Percentiles rank a stretch among this genome's conserved stretches.
These are phyloP conservation scores for Volutella citrinella DNA, from an alignment of 2,329 filamentous ascomycete genomes.

Conservation along the genomic window DNA sequence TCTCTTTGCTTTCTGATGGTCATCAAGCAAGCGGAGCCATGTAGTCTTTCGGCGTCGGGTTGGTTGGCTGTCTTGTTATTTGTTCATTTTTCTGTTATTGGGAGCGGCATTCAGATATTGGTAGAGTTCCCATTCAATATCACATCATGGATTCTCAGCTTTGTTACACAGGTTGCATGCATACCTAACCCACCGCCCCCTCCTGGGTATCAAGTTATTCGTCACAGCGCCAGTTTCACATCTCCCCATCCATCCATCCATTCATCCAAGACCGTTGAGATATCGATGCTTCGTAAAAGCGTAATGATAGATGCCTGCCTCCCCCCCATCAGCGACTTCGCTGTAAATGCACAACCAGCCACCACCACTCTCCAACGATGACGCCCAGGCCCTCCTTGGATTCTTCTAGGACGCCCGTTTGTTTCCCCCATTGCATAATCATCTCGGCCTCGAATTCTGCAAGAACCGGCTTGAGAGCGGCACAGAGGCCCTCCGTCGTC, in stretches of 20 bases:
- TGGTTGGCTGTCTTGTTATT: slow-evolving; percentile 2
- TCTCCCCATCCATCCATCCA: not conserved
- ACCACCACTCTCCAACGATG: slow-evolving; percentile 64
- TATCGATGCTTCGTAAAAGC: no score
- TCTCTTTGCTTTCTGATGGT: slow-evolving; percentile 32
- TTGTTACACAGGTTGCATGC: not conserved
- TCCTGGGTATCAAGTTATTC: slow-evolving; percentile 8
- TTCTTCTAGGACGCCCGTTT: slow-evolving; percentile 48
- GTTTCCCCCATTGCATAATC: slow-evolving; percentile 56
- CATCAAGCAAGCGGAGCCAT: no score
- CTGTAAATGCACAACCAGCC: slow-evolving; percentile 45
- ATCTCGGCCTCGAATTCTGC: slow-evolving; percentile 62
- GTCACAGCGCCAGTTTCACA: not conserved
- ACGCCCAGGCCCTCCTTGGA: slow-evolving; percentile 39
- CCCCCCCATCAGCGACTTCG: slow-evolving; percentile 4
- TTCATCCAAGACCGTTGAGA: no score
- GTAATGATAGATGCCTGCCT: no score
- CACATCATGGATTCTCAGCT: no score
- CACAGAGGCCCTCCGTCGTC: slow-evolving; percentile 49
- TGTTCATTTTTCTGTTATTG: slow-evolving; percentile 6
- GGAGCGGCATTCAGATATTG: no score
- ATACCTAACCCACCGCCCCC: not conserved
- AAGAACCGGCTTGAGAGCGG: slow-evolving; percentile 54
- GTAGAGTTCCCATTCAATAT: no score
- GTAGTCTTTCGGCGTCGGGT: no score